phyloP scores from a whole-genome alignment of 192 early-diverging fungal species.

The Umbelopsis sp. region DNA sequence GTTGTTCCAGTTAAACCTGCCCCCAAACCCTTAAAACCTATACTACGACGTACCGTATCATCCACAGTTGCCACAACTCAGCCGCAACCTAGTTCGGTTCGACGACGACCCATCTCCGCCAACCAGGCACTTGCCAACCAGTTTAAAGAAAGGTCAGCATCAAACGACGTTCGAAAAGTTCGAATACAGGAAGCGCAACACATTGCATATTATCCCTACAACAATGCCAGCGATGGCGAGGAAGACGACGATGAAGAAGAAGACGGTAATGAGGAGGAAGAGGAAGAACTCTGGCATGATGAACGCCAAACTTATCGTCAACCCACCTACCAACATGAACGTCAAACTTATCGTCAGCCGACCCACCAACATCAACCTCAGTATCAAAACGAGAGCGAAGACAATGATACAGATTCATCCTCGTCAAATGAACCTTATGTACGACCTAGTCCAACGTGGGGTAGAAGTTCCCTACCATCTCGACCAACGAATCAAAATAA shows the following conservation, averaged over 20 bases:
- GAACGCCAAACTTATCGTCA: background rate
- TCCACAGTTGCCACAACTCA: background rate
- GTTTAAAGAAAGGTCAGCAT: background rate
- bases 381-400: constrained; percentile 1
- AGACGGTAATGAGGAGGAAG: background rate
- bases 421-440: background rate
- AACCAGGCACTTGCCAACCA: background rate
- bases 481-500: background rate
- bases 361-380: background rate
- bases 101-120: background rate
- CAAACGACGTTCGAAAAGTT: background rate
- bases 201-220: background rate
- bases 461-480: background rate
- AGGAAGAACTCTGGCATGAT: background rate
- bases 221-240: background rate
- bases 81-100: background rate
- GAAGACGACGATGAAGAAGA: background rate
- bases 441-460: background rate
- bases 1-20: background rate
- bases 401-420: background rate
- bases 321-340: background rate
- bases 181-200: background rate
- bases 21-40: background rate
- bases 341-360: background rate
- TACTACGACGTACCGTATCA: background rate